Evolutionary conservation across 345 rosid genomes (phyloP).

Genomic region (Sonneratia caseolaris): DNA sequence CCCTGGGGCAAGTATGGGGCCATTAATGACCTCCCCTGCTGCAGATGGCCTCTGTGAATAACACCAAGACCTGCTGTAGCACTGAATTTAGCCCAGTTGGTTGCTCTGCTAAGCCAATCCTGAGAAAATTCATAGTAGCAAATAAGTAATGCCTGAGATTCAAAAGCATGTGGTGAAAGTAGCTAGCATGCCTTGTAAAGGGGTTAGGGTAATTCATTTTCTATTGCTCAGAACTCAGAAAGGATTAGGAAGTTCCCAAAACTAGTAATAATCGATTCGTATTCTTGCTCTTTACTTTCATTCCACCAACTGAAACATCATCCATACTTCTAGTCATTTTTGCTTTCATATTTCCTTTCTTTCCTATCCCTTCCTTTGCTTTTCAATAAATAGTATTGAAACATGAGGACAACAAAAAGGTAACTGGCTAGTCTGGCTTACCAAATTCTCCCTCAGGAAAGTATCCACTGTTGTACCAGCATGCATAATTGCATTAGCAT

Average conservation of each 20-base stretch:
- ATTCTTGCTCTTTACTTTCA: neutral
- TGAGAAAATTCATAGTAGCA: conserved; percentile 15
- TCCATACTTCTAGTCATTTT: neutral
- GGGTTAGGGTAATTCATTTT: neutral
- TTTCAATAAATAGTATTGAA: neutral
- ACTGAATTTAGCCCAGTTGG: conserved; percentile 99
- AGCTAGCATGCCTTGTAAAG: neutral
- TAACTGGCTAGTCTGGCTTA: conserved; percentile 11
- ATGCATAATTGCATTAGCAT: conserved; percentile 98
- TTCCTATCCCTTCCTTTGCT: neutral
- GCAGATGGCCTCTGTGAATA: conserved; percentile 92
- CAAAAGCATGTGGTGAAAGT: neutral
- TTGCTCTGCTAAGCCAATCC: conserved; percentile 99
- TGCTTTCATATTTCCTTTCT: neutral
- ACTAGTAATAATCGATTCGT: neutral
- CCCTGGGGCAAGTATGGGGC: conserved; percentile 99
- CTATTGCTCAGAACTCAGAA: neutral
- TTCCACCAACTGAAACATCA: neutral
- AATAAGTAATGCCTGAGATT: neutral
- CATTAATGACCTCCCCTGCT: conserved; percentile 96
- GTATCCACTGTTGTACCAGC: conserved; percentile 99
- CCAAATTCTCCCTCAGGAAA: conserved; percentile 94
- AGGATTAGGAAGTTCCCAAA: neutral
- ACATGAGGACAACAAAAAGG: neutral
- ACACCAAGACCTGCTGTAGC: conserved; percentile 99